Base-by-base conservation (phyloP, 352 stramenopile genomes). In the Pythium apleroticum region DNA sequence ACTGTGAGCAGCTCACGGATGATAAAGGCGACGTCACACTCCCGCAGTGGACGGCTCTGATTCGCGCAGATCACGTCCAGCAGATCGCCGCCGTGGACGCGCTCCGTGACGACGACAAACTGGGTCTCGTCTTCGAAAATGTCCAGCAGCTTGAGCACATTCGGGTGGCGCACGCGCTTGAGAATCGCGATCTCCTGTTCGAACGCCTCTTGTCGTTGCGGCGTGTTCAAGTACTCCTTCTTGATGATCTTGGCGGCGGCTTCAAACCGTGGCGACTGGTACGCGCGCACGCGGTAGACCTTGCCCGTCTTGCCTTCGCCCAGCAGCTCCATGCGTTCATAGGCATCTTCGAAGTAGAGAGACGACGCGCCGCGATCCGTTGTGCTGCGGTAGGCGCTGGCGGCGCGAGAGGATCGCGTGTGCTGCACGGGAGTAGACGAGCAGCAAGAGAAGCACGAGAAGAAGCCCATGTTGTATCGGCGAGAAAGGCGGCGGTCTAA, bases 261-360 rank as follows among this genome's bases (percentile, higher is more conserved):
- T 33, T 89, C 72, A 27, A 75, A 68, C 50, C 69, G 71, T 43
- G 75, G 62, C 33, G 67, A 61, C 52, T 62, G 68, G 49, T 71
- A 74, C 41, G 77, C 71, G 55, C 74, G 77, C 39, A 79, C 84
- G 33, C 80, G 73, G 46, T 80, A 89, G 60, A 95, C 86, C 52
- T 81, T 73, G 14, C 77, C 83, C 1, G 84, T 95, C 71, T 95
- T 93, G 65, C 86, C 86, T 43, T 91, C 78, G 37, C 86, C 86
- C 43, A 95, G 73, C 50, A 88, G 69, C 52, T 90, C 74, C 61
- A 87, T 60, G 37, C 78, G 72, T 60, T 93, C 83, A 75, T 93
- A 95, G 14, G 77, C 71, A 20, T 79, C 70, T 41, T 91, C 81
- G 19, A 90, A 83, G 28, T 52, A 69, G 37, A 69, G 63, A 49